These are phyloP conservation scores for Eleusine coracana DNA, from an alignment of 176 grass and related monocot genomes.

Conservation along the genomic window DNA sequence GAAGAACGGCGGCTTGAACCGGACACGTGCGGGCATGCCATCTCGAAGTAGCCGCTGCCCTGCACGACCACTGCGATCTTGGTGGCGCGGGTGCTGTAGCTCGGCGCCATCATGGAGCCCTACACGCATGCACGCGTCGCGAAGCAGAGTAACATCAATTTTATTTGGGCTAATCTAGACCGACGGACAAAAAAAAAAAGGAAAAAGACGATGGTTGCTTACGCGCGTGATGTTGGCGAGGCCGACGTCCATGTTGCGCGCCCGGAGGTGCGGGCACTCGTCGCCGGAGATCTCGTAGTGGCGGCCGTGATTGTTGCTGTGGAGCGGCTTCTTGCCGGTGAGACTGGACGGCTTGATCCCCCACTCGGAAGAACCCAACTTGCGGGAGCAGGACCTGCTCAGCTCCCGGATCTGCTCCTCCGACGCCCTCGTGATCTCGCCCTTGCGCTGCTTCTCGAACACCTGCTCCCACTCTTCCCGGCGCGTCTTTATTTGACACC, in stretches of 20 bases:
- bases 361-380: constrained; percentile 22
- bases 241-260: constrained; percentile 52
- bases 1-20: not conserved
- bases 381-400: constrained; percentile 43
- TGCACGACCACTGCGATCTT: constrained; percentile 56
- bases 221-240: constrained; percentile 67
- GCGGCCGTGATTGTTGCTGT: constrained; percentile 63
- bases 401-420: constrained; percentile 72
- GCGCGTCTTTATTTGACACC: constrained; percentile 25
- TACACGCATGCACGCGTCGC: constrained; percentile 18
- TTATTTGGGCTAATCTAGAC: not conserved
- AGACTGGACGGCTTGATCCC: constrained; percentile 63
- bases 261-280: constrained; percentile 53
- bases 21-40: constrained; percentile 64
- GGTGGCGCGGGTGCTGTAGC: constrained; percentile 54
- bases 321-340: constrained; percentile 38
- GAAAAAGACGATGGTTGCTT: not conserved
- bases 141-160: not conserved
- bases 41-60: constrained; percentile 66
- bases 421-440: constrained; percentile 52
- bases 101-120: constrained; percentile 78
- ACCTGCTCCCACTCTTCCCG: constrained; percentile 54
- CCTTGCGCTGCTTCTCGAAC: constrained; percentile 48
- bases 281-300: constrained; percentile 45
- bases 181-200: not conserved